Percentiles rank a stretch among this genome's conserved stretches.
phyloP scores from a whole-genome alignment of 108 stramenopile species.

The Stephanodiscus minutulus region DNA sequence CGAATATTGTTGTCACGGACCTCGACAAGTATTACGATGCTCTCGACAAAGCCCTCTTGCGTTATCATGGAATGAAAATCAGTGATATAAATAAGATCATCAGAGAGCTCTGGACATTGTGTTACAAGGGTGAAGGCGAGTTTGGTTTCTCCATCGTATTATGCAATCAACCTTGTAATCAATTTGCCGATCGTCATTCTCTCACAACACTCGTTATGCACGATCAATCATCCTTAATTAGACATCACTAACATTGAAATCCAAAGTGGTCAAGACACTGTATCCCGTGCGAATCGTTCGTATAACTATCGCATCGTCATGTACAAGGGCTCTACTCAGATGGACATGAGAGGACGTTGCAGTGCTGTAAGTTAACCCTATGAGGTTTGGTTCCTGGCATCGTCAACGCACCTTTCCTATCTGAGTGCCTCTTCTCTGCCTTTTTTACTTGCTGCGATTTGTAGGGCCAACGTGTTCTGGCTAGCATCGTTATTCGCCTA shows the following conservation, averaged over 20 bases:
- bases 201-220: not conserved
- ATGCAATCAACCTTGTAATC: not conserved
- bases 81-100: conserved; percentile 98
- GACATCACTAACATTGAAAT: conserved; percentile 98
- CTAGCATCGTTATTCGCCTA: conserved; percentile 97
- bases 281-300: conserved; percentile 58
- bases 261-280: conserved; percentile 86
- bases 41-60: conserved; percentile 91
- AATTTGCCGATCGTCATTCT: not conserved
- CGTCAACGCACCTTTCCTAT: not conserved
- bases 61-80: conserved; percentile 94
- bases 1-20: conserved; percentile 89
- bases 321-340: conserved; percentile 81
- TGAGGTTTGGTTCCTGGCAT: conserved; percentile 60
- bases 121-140: conserved; percentile 91
- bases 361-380: conserved; percentile 69
- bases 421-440: not conserved
- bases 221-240: conserved; percentile 22
- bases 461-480: conserved; percentile 90
- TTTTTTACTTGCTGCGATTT: not conserved
- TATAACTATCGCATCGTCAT: conserved; percentile 99
- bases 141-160: not conserved
- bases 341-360: conserved; percentile 99
- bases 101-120: conserved; percentile 93
- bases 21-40: conserved; percentile 92